Conservation (phyloP, 176 grass and related monocot species). For the Oryza coarctata region DNA sequence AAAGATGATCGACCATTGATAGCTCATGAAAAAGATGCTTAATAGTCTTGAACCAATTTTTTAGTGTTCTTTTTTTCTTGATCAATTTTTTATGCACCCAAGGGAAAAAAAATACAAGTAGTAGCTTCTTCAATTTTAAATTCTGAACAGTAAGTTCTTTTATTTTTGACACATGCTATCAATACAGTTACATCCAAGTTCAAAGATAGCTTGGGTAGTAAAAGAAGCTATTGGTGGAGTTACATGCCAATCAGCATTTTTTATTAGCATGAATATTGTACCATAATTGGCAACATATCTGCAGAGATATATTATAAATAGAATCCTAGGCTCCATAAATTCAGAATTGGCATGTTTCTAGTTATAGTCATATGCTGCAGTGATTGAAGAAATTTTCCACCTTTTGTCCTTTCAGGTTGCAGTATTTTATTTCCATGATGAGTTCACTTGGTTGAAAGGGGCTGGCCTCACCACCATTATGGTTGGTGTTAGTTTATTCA, state of each 20-base stretch:
- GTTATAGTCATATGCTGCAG: constrained; percentile 1
- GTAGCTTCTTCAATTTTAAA: not conserved
- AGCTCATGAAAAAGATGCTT: constrained; percentile 3
- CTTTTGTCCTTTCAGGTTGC: constrained; percentile 78
- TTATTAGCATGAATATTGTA: constrained; percentile 10
- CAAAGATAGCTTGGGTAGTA: not conserved
- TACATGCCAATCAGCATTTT: not conserved
- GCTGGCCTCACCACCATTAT: constrained; percentile 83
- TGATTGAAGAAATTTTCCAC: constrained; percentile 16
- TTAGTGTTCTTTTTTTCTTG: not conserved
- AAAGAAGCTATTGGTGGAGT: not conserved
- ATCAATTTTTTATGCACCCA: not conserved
- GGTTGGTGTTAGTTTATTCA: constrained; percentile 96
- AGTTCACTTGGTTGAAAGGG: constrained; percentile 88
- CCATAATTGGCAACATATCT: not conserved
- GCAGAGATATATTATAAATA: constrained; percentile 7
- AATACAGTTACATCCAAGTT: not conserved
- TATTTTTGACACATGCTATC: constrained; percentile 14
- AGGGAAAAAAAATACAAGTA: not conserved
- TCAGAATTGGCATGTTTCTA: not conserved
- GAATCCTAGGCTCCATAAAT: constrained; percentile 10
- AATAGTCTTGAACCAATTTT: not conserved
- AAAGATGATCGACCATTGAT: constrained; percentile 15
- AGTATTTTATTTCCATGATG: constrained; percentile 96
- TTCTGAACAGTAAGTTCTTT: not conserved